These are phyloP conservation scores for Vaccinium macrocarpon DNA, from an alignment of 148 eudicot species.

Conservation along the genomic window DNA sequence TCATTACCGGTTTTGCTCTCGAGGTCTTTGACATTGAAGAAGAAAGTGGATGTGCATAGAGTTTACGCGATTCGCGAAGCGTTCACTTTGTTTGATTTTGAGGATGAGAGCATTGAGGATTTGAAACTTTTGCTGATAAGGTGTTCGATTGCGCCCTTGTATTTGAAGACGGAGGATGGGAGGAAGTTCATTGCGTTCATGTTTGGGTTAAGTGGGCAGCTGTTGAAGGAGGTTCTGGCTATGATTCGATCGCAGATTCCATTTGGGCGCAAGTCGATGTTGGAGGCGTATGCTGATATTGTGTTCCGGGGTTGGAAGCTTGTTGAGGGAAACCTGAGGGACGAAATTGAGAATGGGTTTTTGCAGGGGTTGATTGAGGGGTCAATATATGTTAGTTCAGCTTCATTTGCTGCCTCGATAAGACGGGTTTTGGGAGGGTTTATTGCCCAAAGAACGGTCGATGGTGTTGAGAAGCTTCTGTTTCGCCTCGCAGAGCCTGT, in stretches of 20 bases:
- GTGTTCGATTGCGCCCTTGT: constrained; percentile 76
- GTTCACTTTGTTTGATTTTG: constrained; percentile 78
- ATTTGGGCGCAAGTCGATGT: constrained; percentile 72
- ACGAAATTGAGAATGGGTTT: constrained; percentile 76
- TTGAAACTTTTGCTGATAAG: constrained; percentile 64
- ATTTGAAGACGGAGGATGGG: constrained; percentile 83
- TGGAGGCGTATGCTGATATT: constrained; percentile 86
- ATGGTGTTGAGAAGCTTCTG: constrained; percentile 82
- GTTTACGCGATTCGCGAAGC: constrained; percentile 73
- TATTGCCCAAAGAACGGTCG: constrained; percentile 62
- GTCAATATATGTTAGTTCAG: constrained; percentile 55
- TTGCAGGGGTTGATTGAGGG: constrained; percentile 78
- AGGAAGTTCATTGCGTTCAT: constrained; percentile 72
- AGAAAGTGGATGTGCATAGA: constrained; percentile 83
- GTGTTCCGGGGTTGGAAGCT: constrained; percentile 82
- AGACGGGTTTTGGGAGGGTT: constrained; percentile 78
- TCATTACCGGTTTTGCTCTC: constrained; percentile 72
- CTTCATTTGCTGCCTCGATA: constrained; percentile 60
- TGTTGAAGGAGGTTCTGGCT: constrained; percentile 66
- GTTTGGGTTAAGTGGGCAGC: constrained; percentile 65
- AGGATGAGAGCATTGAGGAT: constrained; percentile 93
- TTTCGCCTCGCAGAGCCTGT: constrained; percentile 89
- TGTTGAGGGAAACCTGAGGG: constrained; percentile 47
- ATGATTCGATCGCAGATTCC: constrained; percentile 86
- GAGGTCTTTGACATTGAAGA: constrained; percentile 66